Conservation (phyloP, 176 grass and related monocot species). For the Lolium perenne region DNA sequence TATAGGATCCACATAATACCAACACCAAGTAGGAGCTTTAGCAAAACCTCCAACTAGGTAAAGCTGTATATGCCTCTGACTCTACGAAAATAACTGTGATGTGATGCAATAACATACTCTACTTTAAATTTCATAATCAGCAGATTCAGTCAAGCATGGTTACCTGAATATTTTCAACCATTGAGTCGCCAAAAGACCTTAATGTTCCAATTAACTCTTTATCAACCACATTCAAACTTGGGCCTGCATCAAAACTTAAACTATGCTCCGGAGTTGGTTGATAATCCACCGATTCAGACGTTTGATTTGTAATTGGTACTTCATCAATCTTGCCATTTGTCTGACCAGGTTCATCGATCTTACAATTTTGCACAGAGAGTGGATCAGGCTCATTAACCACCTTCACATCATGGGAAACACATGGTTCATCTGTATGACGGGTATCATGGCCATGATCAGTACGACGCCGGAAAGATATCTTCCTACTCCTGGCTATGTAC, state of each 20-base stretch:
- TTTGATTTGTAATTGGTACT: constrained; percentile 32
- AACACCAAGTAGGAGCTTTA: constrained; percentile 36
- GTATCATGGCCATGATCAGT: constrained; percentile 44
- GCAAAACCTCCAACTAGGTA: constrained; percentile 2
- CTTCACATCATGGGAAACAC: constrained; percentile 28
- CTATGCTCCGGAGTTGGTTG: constrained; percentile 24
- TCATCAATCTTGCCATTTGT: constrained; percentile 38
- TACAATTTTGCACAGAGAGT: constrained; percentile 34
- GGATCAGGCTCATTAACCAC: constrained; percentile 42
- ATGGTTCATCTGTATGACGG: constrained; percentile 45
- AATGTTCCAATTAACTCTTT: constrained; percentile 62
- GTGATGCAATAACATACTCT: background rate
- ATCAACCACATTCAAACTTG: constrained; percentile 52
- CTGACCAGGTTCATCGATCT: constrained; percentile 36
- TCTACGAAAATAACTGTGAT: background rate
- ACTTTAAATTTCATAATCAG: constrained; percentile 17
- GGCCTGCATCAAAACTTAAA: constrained; percentile 37
- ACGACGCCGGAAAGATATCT: constrained; percentile 38
- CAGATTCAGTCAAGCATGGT: constrained; percentile 20
- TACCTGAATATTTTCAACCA: constrained; percentile 96
- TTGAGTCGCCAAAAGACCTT: constrained; percentile 77
- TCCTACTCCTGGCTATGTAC: constrained; percentile 46
- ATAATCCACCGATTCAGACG: constrained; percentile 36
- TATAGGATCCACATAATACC: background rate
- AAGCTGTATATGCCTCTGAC: background rate